These are phyloP conservation scores for Lactarius hatsudake DNA, from an alignment of 768 basidiomycete genomes.

Conservation along the genomic window DNA sequence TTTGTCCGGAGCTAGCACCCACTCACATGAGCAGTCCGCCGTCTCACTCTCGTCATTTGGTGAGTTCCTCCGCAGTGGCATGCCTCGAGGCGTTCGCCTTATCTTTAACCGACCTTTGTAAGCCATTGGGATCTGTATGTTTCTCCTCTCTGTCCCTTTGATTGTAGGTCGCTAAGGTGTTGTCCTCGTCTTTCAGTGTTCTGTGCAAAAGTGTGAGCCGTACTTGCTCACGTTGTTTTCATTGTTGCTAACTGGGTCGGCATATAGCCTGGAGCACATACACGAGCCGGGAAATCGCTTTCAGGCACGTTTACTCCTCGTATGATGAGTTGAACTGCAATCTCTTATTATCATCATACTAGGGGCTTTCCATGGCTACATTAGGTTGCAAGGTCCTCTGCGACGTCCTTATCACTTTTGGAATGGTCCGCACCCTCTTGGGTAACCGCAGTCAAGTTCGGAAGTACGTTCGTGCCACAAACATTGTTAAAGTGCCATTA, in stretches of 20 bases:
- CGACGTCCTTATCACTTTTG: conserved; percentile 3
- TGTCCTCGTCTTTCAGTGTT: not conserved
- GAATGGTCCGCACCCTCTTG: conserved; percentile 5
- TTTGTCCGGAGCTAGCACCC: not conserved
- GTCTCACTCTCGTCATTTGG: conserved; percentile 5
- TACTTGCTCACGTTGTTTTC: not conserved
- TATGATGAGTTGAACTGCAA: not conserved
- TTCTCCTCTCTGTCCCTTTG: too few species aligned
- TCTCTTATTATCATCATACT: not conserved
- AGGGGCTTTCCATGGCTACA: not conserved
- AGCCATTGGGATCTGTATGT: not conserved
- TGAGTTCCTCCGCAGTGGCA: not conserved
- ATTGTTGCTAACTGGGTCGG: not conserved
- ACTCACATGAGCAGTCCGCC: conserved; percentile 3
- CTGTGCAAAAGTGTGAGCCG: not conserved
- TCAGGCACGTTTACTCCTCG: not conserved
- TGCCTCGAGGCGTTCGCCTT: not conserved
- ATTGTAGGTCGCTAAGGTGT: not conserved
- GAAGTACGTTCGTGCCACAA: not conserved
- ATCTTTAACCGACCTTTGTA: not conserved
- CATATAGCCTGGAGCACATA: not conserved
- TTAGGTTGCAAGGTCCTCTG: conserved; percentile 5
- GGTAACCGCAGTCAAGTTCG: not conserved
- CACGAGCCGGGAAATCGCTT: not conserved
- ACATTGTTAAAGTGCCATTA: not conserved